Conservation (phyloP, 495 filamentous ascomycete species). For the Cercophora sp. region DNA sequence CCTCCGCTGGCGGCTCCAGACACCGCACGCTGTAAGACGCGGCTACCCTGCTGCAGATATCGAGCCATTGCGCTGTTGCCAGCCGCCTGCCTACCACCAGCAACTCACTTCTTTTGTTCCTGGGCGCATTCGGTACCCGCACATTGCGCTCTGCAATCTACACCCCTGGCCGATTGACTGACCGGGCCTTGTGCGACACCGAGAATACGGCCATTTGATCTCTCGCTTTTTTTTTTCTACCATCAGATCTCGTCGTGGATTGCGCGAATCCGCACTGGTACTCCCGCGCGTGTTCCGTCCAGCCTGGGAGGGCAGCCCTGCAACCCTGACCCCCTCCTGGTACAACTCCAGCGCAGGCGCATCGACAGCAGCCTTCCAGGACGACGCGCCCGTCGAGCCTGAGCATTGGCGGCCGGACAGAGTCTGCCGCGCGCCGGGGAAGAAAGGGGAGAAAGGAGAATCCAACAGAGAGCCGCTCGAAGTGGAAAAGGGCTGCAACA, state of each 20-base stretch:
- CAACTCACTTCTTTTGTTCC: not conserved
- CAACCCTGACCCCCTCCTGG: not conserved
- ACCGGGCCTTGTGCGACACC: not conserved
- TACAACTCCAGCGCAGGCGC: not conserved
- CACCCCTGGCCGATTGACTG: not conserved
- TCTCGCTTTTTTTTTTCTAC: no score
- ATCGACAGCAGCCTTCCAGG: not conserved
- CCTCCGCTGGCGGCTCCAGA: not conserved
- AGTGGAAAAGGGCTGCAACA: slow-evolving; percentile 3
- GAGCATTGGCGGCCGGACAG: not conserved
- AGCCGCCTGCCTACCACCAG: slow-evolving; percentile 11
- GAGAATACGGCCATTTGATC: not conserved
- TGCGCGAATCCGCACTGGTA: not conserved
- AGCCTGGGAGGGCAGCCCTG: not conserved
- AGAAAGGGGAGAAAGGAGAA: not conserved
- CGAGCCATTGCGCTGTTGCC: slow-evolving; percentile 16
- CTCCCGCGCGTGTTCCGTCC: not conserved
- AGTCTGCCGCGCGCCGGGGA: not conserved
- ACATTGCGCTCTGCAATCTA: not conserved
- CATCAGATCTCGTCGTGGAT: not conserved
- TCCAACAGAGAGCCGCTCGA: no score
- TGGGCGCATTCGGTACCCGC: slow-evolving; percentile 6
- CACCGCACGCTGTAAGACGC: not conserved
- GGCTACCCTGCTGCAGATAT: slow-evolving; percentile 5
- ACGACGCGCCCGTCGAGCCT: not conserved